Base-by-base conservation (phyloP, 768 basidiomycete genomes). In the Chiua virens region DNA sequence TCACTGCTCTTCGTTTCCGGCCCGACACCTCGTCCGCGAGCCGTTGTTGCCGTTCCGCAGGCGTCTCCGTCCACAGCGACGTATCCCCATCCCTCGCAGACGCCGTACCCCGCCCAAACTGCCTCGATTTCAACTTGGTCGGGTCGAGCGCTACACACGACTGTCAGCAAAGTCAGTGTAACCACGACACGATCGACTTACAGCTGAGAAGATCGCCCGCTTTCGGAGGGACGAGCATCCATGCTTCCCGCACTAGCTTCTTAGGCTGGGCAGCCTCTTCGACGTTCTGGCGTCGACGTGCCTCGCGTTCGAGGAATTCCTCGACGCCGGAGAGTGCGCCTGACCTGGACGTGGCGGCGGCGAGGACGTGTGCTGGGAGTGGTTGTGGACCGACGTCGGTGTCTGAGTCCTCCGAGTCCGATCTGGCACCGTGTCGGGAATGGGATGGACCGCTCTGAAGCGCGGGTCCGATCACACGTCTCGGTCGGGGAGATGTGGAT, bases 31-130 rank as follows among this genome's bases (percentile, higher is more conserved):
- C 96, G 64, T 98, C 96, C 1, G 85, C 85, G n/a, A 98, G 74
- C 2, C 97, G 81, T 61, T 96, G 87, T 64, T 92, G 92, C 15
- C 87, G 80, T 65, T 98, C 92, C 0, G 86, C 86, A 0, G 97
- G 97, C 1, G 97, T 98, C 74, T 99, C 97, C 0, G 97, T 99
- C 97, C 97, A 99, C 13, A 96, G 76, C 3, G 85, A 85, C 48
- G 71, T 79, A 57, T 89, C 88, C 27, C 68, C 63, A 23, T 66
- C 60, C 8, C 70, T 70, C 39, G 75, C 68, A 1, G 74, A 70
- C 13, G 72, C 65, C n/a, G 71, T 56, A 21, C 81, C 72, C 47
- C 79, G 75, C n/a, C 87, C 82, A 69, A 95, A 95, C 64, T 91
- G 87, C 20, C 92, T 84, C 3, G 82, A 73, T 67, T 84, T 87